A percentile compares a stretch with the other conserved stretches of the same genome.
Evolutionary conservation across 371 early-diverging fungal genomes (phyloP).

Genomic region (Blyttiomyces sp.): DNA sequence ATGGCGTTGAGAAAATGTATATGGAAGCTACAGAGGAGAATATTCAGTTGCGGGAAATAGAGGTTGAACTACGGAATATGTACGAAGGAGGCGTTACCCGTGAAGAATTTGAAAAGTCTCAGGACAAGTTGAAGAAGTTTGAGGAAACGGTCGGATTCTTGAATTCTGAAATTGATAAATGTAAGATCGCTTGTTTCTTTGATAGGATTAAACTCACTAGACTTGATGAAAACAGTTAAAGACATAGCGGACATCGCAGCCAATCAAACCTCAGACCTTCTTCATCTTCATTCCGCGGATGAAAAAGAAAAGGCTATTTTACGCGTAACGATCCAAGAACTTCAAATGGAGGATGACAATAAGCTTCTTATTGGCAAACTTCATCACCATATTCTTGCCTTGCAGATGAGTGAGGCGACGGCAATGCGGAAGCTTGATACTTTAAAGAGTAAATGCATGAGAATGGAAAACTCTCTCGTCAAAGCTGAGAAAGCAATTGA

Average conservation of each 20-base stretch:
- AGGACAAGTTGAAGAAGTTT: constrained; percentile 5
- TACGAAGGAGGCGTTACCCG: constrained; percentile 28
- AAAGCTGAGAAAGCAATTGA: constrained; percentile 32
- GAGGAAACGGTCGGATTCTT: constrained; percentile 10
- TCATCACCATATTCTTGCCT: constrained; percentile 45
- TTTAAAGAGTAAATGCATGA: constrained; percentile 18
- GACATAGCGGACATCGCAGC: constrained; percentile 36
- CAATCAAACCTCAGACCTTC: constrained; percentile 36
- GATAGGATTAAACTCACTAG: no score
- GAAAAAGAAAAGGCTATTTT: constrained; percentile 42
- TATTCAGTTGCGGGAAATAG: constrained; percentile 24
- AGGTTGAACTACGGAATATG: constrained; percentile 22
- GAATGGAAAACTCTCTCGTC: constrained; percentile 27
- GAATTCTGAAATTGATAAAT: constrained; percentile 22
- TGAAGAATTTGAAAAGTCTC: constrained; percentile 16
- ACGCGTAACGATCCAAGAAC: constrained; percentile 34
- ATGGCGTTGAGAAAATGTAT: constrained; percentile 28
- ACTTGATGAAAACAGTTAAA: constrained; percentile 25
- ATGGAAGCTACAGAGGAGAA: constrained; percentile 34
- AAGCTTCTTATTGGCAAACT: constrained; percentile 50
- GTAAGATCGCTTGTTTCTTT: constrained; percentile 17
- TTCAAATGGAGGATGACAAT: constrained; percentile 50
- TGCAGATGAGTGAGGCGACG: constrained; percentile 43
- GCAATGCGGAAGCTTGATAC: constrained; percentile 26
- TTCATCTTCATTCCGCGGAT: constrained; percentile 20